Evolutionary conservation across 352 stramenopile species (phyloP).

Genomic region (Pythium oligandrum): DNA sequence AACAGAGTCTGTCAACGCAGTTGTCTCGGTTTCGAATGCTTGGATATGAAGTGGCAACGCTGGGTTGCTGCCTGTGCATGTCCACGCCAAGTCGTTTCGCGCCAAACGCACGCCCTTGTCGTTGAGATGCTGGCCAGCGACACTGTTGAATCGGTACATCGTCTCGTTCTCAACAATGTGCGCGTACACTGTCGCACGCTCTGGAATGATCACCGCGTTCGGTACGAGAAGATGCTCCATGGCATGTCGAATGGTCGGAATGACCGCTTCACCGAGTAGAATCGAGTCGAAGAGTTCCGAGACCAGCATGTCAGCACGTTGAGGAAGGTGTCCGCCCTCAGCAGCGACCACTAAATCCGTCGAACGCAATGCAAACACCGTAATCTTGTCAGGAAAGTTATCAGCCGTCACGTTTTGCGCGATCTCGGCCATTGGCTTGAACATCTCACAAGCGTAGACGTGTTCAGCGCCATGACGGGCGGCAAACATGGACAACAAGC

Average conservation of each 20-base stretch:
- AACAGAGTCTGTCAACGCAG: conserved; percentile 33
- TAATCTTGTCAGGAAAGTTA: conserved; percentile 73
- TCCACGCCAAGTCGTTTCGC: conserved; percentile 47
- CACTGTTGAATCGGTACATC: conserved; percentile 69
- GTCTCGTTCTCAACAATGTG: conserved; percentile 62
- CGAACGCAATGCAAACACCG: conserved; percentile 68
- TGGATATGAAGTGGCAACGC: conserved; percentile 64
- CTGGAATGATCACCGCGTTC: conserved; percentile 61
- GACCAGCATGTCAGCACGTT: conserved; percentile 87
- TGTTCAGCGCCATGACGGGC: conserved; percentile 77
- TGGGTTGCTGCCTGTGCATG: conserved; percentile 57
- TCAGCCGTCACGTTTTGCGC: conserved; percentile 59
- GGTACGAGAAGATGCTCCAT: conserved; percentile 51
- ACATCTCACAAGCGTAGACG: conserved; percentile 93
- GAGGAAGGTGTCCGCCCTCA: conserved; percentile 35
- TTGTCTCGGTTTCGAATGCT: conserved; percentile 30
- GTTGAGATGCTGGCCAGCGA: conserved; percentile 27
- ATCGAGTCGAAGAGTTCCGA: conserved; percentile 92
- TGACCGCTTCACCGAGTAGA: conserved; percentile 85
- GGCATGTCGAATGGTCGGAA: conserved; percentile 82
- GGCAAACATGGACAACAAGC: conserved; percentile 86
- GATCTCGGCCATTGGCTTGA: conserved; percentile 77
- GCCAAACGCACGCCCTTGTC: conserved; percentile 31
- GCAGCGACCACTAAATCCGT: conserved; percentile 53
- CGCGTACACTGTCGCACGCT: conserved; percentile 60